A percentile compares a stretch with the other conserved stretches of the same genome.
Evolutionary conservation across 139 green algal genomes (phyloP).

Genomic region (Parachlorella kessleri): DNA sequence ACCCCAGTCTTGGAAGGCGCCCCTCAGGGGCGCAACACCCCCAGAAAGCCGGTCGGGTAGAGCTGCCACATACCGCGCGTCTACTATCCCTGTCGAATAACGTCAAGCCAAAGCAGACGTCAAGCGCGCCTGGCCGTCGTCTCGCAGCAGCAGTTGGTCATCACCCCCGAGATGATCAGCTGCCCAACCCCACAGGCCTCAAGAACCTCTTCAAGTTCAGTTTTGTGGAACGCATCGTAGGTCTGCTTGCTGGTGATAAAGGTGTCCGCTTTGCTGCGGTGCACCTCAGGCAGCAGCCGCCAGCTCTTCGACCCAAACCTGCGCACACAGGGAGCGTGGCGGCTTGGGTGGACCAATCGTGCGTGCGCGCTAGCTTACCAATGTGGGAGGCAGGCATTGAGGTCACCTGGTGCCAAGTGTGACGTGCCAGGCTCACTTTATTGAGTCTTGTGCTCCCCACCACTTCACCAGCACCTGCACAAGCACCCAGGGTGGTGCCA

Average conservation of each 20-base stretch:
- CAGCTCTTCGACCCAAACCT: background rate
- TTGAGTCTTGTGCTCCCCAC: constrained; percentile 1
- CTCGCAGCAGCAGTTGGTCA: constrained; percentile 7
- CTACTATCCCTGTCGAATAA: too few relatives aligned
- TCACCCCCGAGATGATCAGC: constrained; percentile 13
- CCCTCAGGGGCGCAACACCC: too few relatives aligned
- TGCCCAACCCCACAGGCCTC: background rate
- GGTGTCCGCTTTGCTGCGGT: background rate
- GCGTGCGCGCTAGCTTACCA: background rate
- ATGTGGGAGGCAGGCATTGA: background rate
- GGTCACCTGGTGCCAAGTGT: too few relatives aligned
- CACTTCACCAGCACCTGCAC: constrained; percentile 2
- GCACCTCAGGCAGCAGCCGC: constrained; percentile 12
- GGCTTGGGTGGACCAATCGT: background rate
- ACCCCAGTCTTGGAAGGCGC: too few relatives aligned
- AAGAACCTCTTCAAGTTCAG: background rate
- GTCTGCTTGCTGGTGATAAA: constrained; percentile 10
- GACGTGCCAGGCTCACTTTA: too few relatives aligned
- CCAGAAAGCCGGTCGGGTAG: too few relatives aligned
- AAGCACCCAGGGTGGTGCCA: too few relatives aligned
- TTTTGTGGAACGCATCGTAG: constrained; percentile 16
- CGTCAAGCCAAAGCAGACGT: too few relatives aligned
- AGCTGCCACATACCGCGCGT: too few relatives aligned
- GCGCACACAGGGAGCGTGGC: background rate
- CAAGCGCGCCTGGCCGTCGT: constrained; percentile 4